Conservation (phyloP, 345 rosid genomes). For the Rubroshorea leprosula region DNA sequence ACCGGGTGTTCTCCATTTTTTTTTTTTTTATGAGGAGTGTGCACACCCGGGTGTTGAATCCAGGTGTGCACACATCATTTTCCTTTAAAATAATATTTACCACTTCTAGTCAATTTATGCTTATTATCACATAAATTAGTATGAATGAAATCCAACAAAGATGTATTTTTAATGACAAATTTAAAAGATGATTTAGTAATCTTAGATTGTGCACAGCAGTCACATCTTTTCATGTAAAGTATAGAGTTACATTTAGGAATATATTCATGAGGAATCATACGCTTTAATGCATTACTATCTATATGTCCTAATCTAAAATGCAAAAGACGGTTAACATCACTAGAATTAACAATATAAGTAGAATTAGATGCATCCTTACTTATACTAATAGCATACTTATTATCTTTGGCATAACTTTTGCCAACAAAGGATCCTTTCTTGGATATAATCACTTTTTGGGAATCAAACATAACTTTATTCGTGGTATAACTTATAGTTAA, state of each 20-base stretch:
- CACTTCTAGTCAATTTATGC: not conserved
- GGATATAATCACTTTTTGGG: slow-evolving; percentile 6
- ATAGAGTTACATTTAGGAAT: too few species aligned
- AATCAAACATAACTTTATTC: slow-evolving; percentile 1
- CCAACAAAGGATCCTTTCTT: not conserved
- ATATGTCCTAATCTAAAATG: not conserved
- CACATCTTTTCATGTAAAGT: too few species aligned
- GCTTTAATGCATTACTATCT: not conserved
- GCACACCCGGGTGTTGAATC: too few species aligned
- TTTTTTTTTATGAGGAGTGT: too few species aligned
- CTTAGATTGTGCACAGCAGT: too few species aligned
- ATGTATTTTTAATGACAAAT: too few species aligned
- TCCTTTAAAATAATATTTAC: too few species aligned
- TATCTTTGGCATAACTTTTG: not conserved
- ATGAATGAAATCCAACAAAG: not conserved
- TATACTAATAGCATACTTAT: not conserved
- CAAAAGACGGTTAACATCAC: not conserved
- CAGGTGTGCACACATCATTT: too few species aligned
- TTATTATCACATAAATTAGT: not conserved
- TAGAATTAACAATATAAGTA: not conserved
- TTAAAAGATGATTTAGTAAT: too few species aligned
- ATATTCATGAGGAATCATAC: not conserved
- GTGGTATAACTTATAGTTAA: too few species aligned
- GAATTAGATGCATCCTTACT: not conserved
- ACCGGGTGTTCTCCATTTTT: too few species aligned